Conservation (phyloP, 2,329 filamentous ascomycete species). For the Hypoxylon rubiginosum region DNA sequence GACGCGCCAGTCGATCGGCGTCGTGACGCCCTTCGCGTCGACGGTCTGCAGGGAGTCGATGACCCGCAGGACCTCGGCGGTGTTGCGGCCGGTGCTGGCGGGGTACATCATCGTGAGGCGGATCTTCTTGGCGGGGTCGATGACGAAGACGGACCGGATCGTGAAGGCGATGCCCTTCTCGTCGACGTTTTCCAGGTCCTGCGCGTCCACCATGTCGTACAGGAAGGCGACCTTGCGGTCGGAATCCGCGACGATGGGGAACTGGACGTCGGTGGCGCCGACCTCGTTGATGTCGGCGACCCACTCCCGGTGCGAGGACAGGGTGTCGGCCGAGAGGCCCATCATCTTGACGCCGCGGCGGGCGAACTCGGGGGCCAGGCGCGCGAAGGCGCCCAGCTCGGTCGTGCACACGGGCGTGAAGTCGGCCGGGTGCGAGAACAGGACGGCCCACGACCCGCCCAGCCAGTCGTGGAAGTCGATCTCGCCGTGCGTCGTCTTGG, state of each 20-base stretch:
- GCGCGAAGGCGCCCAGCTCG: conserved; percentile 73
- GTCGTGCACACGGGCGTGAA: conserved; percentile 73
- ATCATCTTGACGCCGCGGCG: conserved; percentile 74
- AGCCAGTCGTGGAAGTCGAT: conserved; percentile 82
- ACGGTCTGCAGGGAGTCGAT: conserved; percentile 70
- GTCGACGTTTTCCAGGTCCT: conserved; percentile 57
- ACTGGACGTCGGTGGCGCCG: conserved; percentile 52
- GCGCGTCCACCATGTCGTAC: conserved; percentile 49
- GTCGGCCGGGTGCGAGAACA: conserved; percentile 76
- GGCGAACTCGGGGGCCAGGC: conserved; percentile 73
- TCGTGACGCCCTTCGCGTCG: conserved; percentile 71
- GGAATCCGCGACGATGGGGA: conserved; percentile 61
- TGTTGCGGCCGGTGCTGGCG: conserved; percentile 71
- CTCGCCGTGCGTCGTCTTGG: conserved; percentile 74
- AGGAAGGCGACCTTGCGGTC: conserved; percentile 56
- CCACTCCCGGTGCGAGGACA: conserved; percentile 67
- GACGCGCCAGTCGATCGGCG: conserved; percentile 66
- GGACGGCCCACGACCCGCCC: conserved; percentile 76
- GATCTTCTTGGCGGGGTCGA: conserved; percentile 75
- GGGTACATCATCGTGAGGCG: conserved; percentile 73
- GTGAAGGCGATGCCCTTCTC: conserved; percentile 68
- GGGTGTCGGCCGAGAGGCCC: conserved; percentile 69
- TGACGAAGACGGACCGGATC: conserved; percentile 75
- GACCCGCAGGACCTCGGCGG: conserved; percentile 68
- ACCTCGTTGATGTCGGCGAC: conserved; percentile 65